phyloP scores from a whole-genome alignment of 371 early-diverging fungal species.

The Homolaphlyctis polyrhiza region DNA sequence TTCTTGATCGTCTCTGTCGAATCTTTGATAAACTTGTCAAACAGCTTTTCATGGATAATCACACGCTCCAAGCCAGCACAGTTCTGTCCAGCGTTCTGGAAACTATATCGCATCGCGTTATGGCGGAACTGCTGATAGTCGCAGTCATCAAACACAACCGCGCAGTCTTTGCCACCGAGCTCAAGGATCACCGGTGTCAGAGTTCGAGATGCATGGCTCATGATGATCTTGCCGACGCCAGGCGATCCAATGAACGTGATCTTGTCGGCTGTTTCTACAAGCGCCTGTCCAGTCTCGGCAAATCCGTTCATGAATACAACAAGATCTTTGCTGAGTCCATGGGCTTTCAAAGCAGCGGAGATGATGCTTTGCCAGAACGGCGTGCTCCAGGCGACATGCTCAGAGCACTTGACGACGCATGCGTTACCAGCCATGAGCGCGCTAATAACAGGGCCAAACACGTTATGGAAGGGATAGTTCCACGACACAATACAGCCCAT shows the following conservation, averaged over 20 bases:
- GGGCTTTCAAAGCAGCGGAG: constrained; percentile 54
- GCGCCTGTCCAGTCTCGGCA: constrained; percentile 72
- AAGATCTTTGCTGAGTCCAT: constrained; percentile 70
- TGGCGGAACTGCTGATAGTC: constrained; percentile 64
- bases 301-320: constrained; percentile 77
- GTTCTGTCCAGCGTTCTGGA: constrained; percentile 85
- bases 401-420: constrained; percentile 76
- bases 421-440: constrained; percentile 83
- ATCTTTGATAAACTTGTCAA: constrained; percentile 63
- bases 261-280: constrained; percentile 56
- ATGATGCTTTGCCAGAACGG: constrained; percentile 38
- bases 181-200: constrained; percentile 87
- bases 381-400: constrained; percentile 81
- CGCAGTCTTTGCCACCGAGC: constrained; percentile 87
- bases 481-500: constrained; percentile 24
- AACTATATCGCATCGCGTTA: constrained; percentile 70
- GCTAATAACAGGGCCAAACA: constrained; percentile 74
- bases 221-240: constrained; percentile 65
- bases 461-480: constrained; percentile 64
- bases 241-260: constrained; percentile 85
- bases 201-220: constrained; percentile 62
- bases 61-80: constrained; percentile 53
- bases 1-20: constrained; percentile 49
- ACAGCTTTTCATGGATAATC: constrained; percentile 30
- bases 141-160: constrained; percentile 69